Conservation (phyloP, 352 stramenopile species). For the Plasmopara muralis region DNA sequence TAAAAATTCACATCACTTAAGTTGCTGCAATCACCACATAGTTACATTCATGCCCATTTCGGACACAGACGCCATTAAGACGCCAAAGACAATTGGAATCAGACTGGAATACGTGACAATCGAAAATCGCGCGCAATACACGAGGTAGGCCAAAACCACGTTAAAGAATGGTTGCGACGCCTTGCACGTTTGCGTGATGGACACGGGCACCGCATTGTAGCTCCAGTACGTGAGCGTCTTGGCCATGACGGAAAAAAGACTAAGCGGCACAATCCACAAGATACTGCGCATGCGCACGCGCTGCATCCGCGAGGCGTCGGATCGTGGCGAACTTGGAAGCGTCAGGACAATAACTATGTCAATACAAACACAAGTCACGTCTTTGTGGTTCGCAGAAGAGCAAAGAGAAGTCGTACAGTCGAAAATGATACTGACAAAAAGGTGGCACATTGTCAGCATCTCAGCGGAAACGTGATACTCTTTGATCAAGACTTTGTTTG, state of each 20-base stretch:
- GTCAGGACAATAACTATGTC: constrained; percentile 63
- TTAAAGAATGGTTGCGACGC: constrained; percentile 85
- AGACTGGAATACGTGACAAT: constrained; percentile 70
- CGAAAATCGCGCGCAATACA: constrained; percentile 72
- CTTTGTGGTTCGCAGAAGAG: not conserved
- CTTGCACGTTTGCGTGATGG: constrained; percentile 83
- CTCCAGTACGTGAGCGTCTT: constrained; percentile 87
- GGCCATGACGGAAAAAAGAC: constrained; percentile 68
- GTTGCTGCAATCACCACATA: constrained; percentile 1
- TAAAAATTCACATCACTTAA: not conserved
- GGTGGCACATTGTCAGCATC: constrained; percentile 80
- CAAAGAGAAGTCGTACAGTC: constrained; percentile 41
- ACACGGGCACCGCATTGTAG: constrained; percentile 78
- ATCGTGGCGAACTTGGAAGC: constrained; percentile 38
- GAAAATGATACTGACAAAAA: constrained; percentile 71
- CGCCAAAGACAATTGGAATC: constrained; percentile 73
- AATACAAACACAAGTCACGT: constrained; percentile 1
- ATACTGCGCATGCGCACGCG: constrained; percentile 52
- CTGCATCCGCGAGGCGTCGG: constrained; percentile 59
- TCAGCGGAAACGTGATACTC: constrained; percentile 79
- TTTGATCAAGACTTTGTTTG: constrained; percentile 84
- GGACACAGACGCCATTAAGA: constrained; percentile 77
- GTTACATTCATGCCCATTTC: constrained; percentile 83
- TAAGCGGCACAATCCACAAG: constrained; percentile 72
- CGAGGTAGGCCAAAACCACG: constrained; percentile 66